A percentile compares a stretch with the other conserved stretches of the same genome.
Conservation (phyloP, 495 filamentous ascomycete species). For the Neurospora intermedia region DNA sequence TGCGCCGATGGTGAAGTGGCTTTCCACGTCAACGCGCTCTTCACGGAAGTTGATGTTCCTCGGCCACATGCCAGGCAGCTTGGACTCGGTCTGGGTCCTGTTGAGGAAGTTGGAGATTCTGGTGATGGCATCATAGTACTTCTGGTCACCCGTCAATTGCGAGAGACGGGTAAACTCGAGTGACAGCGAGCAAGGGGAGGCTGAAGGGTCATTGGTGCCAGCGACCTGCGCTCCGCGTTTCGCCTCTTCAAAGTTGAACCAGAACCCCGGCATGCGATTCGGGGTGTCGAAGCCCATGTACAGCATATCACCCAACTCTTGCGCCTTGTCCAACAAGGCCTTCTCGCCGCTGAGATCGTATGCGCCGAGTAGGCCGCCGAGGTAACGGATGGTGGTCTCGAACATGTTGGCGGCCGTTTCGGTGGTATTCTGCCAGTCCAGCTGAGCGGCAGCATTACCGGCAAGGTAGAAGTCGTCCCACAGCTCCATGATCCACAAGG, state of each 20-base stretch:
- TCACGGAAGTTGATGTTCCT: slow-evolving; percentile 23
- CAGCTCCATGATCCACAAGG: slow-evolving; percentile 76
- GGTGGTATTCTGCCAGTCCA: slow-evolving; percentile 64
- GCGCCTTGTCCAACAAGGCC: slow-evolving; percentile 59
- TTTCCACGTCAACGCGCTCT: slow-evolving; percentile 17
- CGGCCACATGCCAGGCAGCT: slow-evolving; percentile 52
- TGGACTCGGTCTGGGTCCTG: slow-evolving; percentile 50
- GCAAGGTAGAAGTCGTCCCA: slow-evolving; percentile 67
- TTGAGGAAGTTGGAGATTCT: slow-evolving; percentile 69
- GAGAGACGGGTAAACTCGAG: slow-evolving; percentile 78
- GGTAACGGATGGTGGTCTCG: slow-evolving; percentile 64
- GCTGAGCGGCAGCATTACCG: slow-evolving; percentile 50
- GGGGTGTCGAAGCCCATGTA: slow-evolving; percentile 81
- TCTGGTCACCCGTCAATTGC: slow-evolving; percentile 65
- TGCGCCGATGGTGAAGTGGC: slow-evolving; percentile 59
- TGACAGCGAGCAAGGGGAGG: slow-evolving; percentile 69
- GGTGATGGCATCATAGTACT: slow-evolving; percentile 76
- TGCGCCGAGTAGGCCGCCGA: slow-evolving; percentile 65
- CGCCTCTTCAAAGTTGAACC: slow-evolving; percentile 62
- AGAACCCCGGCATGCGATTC: slow-evolving; percentile 71
- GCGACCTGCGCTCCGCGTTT: slow-evolving; percentile 67
- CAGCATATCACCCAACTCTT: slow-evolving; percentile 67
- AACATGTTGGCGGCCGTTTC: slow-evolving; percentile 47
- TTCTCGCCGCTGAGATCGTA: slow-evolving; percentile 61
- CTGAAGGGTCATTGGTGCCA: slow-evolving; percentile 32